Evolutionary conservation across 305 asterid genomes (phyloP), one percentile per base, ranked within the genome.

Genomic region (Solanum hybrid): DNA sequence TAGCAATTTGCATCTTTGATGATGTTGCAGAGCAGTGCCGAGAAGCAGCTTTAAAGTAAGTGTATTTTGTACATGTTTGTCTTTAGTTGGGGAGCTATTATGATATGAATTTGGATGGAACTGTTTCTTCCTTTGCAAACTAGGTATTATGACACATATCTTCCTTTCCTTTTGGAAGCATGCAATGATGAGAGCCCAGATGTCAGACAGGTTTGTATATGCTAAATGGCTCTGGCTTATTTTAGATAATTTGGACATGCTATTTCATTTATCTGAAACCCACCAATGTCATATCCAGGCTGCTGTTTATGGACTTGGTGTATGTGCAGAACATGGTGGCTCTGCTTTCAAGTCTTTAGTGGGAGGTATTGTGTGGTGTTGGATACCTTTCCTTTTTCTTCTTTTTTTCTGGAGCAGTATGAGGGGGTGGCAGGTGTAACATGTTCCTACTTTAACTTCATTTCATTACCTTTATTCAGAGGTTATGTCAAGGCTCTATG

Each of bases 91-190:
- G 27, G 79, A n/a, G 51, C 56, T n/a, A 37, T 88, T 42, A 34
- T 88, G 87, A 56, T 11, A 17, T 26, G 35, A 35, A 24, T 24
- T 13, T 72, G 27, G 37, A 36, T 29, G 14, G 72, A 79, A 66
- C 34, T 34, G 66, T 36, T 79, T 37, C 34, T 75, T 76, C 31
- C 6, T 35, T 32, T 88, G 79, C 79, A 12, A 88, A 42, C 71
- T 73, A 90, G 92, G 88, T 90, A 90, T 81, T 90, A 90, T 89
- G 91, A 90, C 37, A 89, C 90, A 51, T 89, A 86, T 89, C 91
- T 90, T 69, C 92, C 92, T 64, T 90, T 90, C 76, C 90, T 90
- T 86, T 89, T 90, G 88, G 92, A 90, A 90, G 92, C 92, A 26
- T 90, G 92, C 72, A 90, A 90, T 86, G 92, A 90, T 86, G 89